Evolutionary conservation across 306 rosid species (phyloP).

Genomic region (Trichosanthes cucumerina): DNA sequence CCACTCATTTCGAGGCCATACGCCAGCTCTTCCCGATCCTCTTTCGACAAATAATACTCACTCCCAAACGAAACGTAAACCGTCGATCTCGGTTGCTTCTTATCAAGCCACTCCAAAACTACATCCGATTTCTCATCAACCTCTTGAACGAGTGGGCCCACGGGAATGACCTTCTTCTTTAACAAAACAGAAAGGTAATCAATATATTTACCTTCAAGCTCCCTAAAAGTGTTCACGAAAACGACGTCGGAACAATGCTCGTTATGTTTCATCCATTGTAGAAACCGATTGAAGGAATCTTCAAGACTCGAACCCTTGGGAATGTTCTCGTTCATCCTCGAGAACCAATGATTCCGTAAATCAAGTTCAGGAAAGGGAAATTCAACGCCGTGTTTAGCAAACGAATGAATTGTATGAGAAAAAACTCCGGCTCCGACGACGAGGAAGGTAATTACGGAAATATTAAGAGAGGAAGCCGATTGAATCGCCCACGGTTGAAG

Average conservation of each 20-base stretch:
- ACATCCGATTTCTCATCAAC: neutral
- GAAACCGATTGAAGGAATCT: neutral
- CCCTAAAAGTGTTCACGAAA: neutral
- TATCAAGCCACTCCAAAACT: slow-evolving; percentile 5
- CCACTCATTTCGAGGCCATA: slow-evolving; percentile 14
- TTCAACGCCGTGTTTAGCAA: neutral
- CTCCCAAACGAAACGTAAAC: slow-evolving; percentile 23
- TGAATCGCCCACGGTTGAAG: slow-evolving; percentile 21
- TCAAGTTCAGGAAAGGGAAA: neutral
- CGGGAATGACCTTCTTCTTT: slow-evolving; percentile 9
- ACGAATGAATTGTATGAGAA: neutral
- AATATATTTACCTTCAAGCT: slow-evolving; percentile 10
- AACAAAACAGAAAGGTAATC: neutral
- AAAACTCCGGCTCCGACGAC: too few relatives aligned
- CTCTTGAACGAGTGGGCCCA: slow-evolving; percentile 6
- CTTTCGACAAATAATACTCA: slow-evolving; percentile 12
- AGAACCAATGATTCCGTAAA: neutral
- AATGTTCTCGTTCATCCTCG: neutral
- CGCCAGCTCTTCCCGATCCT: slow-evolving; percentile 14
- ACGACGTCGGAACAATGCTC: neutral
- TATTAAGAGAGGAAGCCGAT: too few relatives aligned
- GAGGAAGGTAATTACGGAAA: neutral
- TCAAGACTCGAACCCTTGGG: neutral
- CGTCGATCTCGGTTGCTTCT: slow-evolving; percentile 4
- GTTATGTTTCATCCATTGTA: neutral